Conservation (phyloP, 73 alveolate genomes). For the Durusdinium trenchii region DNA sequence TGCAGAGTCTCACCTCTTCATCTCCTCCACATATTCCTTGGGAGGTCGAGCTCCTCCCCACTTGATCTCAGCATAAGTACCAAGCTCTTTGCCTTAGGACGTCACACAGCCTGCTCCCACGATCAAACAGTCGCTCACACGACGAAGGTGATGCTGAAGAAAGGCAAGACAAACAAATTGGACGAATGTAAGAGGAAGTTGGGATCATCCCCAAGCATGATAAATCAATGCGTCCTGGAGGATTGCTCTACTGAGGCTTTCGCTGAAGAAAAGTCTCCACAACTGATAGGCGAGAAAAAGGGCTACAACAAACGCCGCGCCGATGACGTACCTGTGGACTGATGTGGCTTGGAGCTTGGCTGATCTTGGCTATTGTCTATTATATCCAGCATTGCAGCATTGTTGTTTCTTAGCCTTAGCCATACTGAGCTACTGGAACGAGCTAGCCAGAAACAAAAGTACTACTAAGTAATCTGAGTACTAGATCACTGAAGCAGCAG, state of each 20-base stretch:
- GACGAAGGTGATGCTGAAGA: no score
- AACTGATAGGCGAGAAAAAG: constrained; percentile 75
- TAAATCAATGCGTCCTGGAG: no score
- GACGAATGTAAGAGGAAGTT: no score
- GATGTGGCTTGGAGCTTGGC: background rate
- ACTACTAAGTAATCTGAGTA: background rate
- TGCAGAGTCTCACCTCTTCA: background rate
- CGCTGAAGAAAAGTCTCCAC: constrained; percentile 80
- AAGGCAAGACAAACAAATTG: no score
- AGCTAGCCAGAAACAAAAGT: background rate
- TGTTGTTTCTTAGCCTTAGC: background rate
- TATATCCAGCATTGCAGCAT: background rate
- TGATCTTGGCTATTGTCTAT: background rate
- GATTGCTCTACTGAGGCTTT: background rate
- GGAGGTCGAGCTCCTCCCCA: constrained; percentile 95
- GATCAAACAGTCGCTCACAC: no score
- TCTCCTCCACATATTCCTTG: constrained; percentile 84
- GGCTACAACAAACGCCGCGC: background rate
- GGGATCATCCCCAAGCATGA: no score
- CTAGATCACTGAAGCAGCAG: background rate
- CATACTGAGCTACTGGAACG: background rate
- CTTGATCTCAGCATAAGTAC: constrained; percentile 86
- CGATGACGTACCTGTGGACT: background rate
- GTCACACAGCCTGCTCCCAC: background rate
- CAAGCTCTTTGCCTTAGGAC: constrained; percentile 58